phyloP scores from a whole-genome alignment of 345 rosid genomes.

The Cardamine occulta region DNA sequence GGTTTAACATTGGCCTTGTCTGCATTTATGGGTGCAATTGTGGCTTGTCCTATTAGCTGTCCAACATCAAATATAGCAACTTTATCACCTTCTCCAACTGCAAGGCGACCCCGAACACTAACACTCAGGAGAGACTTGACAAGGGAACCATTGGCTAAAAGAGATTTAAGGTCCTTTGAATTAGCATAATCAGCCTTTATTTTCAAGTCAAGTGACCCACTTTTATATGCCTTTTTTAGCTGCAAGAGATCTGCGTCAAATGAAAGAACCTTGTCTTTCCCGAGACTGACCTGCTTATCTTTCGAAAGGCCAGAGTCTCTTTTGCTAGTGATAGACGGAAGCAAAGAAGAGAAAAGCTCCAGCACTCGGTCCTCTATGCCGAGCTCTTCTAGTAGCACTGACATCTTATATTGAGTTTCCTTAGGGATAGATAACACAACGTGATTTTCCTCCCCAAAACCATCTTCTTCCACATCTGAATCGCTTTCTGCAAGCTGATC shows the following conservation, averaged over 20 bases:
- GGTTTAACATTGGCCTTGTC: conserved; percentile 98
- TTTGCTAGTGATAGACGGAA: conserved; percentile 76
- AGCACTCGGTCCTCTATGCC: conserved; percentile 75
- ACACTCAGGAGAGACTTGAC: conserved; percentile 95
- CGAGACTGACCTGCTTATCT: conserved; percentile 69
- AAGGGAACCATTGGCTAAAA: conserved; percentile 83
- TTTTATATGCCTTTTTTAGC: conserved; percentile 92
- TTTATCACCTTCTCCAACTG: conserved; percentile 99
- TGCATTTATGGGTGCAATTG: conserved; percentile 84
- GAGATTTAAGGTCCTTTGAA: conserved; percentile 90
- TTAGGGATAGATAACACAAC: conserved; percentile 66
- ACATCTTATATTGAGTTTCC: conserved; percentile 68
- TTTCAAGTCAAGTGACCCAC: conserved; percentile 96
- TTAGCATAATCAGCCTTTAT: conserved; percentile 96
- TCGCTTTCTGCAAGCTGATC: conserved; percentile 90
- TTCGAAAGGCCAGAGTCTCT: conserved; percentile 72
- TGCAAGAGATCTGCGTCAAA: conserved; percentile 84
- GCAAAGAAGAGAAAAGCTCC: conserved; percentile 71
- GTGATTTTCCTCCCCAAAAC: conserved; percentile 58
- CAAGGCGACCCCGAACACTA: conserved; percentile 91
- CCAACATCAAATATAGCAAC: conserved; percentile 96
- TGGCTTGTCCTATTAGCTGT: conserved; percentile 90
- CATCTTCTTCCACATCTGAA: conserved; percentile 88
- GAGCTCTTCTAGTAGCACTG: conserved; percentile 75
- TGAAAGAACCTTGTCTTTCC: conserved; percentile 79